Evolutionary conservation across 2,329 filamentous ascomycete genomes (phyloP).

Genomic region (Exophiala calicioides): DNA sequence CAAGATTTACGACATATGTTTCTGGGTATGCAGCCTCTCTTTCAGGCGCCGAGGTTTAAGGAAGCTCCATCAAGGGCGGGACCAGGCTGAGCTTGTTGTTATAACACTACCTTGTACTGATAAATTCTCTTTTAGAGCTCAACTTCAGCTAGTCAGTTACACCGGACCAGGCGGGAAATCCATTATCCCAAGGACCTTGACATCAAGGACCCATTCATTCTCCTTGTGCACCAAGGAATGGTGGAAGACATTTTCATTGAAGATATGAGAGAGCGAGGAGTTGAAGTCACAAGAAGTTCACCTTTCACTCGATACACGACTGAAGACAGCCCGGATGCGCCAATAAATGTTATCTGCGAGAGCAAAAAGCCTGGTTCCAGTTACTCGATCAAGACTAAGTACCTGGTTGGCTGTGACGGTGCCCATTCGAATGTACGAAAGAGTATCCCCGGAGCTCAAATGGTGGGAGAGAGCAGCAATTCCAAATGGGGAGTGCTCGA

Average conservation of each 20-base stretch:
- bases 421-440: constrained; percentile 70
- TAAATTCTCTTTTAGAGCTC: constrained; percentile 29
- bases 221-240: constrained; percentile 70
- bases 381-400: constrained; percentile 58
- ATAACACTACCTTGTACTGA: not conserved
- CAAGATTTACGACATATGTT: constrained; percentile 72
- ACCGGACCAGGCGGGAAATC: constrained; percentile 64
- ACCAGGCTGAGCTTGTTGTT: too few relatives aligned
- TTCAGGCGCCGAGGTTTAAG: too few relatives aligned
- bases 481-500: constrained; percentile 73
- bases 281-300: constrained; percentile 64
- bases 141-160: constrained; percentile 54
- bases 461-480: constrained; percentile 52
- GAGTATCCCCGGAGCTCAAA: constrained; percentile 56
- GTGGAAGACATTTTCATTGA: constrained; percentile 70
- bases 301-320: constrained; percentile 61
- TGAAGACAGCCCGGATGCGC: constrained; percentile 38
- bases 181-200: constrained; percentile 62
- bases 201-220: constrained; percentile 55
- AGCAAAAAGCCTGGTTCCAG: constrained; percentile 40
- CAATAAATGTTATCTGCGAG: constrained; percentile 47
- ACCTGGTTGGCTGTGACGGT: constrained; percentile 71
- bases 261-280: constrained; percentile 65
- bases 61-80: too few relatives aligned
- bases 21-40: constrained; percentile 60